A percentile compares a stretch with the other conserved stretches of the same genome.
Conservation (phyloP, 1,284 basidiomycete genomes). For the Trametes versicolor region DNA sequence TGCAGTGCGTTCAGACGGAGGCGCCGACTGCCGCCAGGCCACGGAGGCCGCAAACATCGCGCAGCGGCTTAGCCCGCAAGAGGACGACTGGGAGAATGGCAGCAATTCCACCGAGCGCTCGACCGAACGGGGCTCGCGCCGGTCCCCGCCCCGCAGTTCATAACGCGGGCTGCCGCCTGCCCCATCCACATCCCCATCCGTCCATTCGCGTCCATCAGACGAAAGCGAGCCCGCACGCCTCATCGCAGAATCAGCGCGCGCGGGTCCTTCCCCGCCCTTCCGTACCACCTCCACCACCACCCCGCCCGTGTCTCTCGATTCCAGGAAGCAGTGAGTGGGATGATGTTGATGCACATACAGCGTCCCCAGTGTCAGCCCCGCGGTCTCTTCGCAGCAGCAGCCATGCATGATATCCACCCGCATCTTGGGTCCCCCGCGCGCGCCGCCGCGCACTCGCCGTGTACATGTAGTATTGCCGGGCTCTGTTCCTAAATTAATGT, state of each 20-base stretch:
- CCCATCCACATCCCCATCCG: slow-evolving; percentile 2
- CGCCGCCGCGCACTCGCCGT: slow-evolving; percentile 19
- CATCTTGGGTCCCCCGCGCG: neutral
- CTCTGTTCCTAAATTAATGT: slow-evolving; percentile 35
- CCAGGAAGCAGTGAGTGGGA: slow-evolving; percentile 5
- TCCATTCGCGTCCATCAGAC: slow-evolving; percentile 6
- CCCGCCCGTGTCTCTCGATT: slow-evolving; percentile 1
- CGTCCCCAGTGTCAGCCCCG: neutral
- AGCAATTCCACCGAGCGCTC: slow-evolving; percentile 42
- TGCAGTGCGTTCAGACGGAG: slow-evolving; percentile 83
- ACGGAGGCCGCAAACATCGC: slow-evolving; percentile 43
- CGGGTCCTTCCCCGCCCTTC: neutral
- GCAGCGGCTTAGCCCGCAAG: slow-evolving; percentile 41
- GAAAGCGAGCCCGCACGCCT: neutral
- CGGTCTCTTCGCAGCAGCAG: neutral
- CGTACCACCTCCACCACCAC: neutral
- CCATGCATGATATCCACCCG: slow-evolving; percentile 5
- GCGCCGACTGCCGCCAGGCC: slow-evolving; percentile 70
- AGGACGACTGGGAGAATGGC: slow-evolving; percentile 45
- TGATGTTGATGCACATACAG: neutral
- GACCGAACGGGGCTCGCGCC: slow-evolving; percentile 37
- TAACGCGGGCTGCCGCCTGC: slow-evolving; percentile 4
- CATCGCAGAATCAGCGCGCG: slow-evolving; percentile 1
- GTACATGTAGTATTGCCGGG: slow-evolving; percentile 37
- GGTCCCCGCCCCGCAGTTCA: slow-evolving; percentile 31